These are phyloP conservation scores for Penicillium herquei DNA, from an alignment of 495 filamentous ascomycete species.

Conservation along the genomic window DNA sequence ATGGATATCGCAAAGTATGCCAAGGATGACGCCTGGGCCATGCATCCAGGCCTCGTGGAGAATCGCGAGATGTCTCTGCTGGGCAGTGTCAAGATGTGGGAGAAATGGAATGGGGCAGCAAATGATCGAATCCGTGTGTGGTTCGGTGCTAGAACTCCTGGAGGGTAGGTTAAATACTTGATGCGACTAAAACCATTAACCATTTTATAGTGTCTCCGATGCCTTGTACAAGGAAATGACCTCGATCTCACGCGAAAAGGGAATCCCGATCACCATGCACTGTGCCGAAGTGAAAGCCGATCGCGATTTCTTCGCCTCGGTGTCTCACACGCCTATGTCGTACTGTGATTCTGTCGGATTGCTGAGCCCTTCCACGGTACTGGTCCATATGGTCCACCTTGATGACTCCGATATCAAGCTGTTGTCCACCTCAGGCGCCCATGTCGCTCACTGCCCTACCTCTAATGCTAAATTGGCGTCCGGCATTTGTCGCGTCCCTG, in stretches of 20 bases:
- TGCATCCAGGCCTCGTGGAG: conserved; percentile 49
- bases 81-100: conserved; percentile 43
- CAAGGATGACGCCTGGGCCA: conserved; percentile 46
- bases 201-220: conserved; percentile 38
- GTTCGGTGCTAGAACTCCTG: conserved; percentile 51
- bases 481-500: conserved; percentile 47
- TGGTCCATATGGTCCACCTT: conserved; percentile 49
- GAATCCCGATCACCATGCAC: conserved; percentile 44
- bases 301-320: conserved; percentile 39
- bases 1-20: conserved; percentile 42
- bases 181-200: conserved; percentile 1
- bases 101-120: conserved; percentile 48
- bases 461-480: conserved; percentile 52
- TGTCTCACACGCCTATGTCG: conserved; percentile 44
- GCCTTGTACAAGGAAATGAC: conserved; percentile 47
- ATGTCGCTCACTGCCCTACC: conserved; percentile 50
- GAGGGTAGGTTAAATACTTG: conserved; percentile 31
- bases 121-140: conserved; percentile 49
- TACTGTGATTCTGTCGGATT: conserved; percentile 41
- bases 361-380: conserved; percentile 36
- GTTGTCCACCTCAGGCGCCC: conserved; percentile 38
- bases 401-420: conserved; percentile 42
- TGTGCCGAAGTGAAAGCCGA: conserved; percentile 40
- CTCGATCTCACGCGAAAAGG: conserved; percentile 37
- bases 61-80: conserved; percentile 42